Base-by-base conservation (phyloP, 2,329 filamentous ascomycete genomes). In the Fusarium sp. region DNA sequence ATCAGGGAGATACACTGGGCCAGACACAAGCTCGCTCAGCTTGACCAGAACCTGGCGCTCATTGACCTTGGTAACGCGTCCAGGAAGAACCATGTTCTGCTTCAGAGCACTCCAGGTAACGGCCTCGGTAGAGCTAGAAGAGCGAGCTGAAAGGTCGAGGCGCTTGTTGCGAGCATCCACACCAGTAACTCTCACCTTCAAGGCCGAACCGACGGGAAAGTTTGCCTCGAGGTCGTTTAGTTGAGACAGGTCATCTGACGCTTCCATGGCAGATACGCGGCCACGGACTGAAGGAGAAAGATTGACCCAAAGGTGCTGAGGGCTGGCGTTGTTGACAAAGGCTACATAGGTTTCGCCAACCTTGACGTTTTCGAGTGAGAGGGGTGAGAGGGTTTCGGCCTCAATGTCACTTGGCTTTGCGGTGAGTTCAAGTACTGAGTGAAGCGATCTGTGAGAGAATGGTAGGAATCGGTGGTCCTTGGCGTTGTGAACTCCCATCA, bases 401-500 rank as follows among this genome's bases (percentile, higher is more conserved):
- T 87, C 81, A 36, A 88, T 74, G 55, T 90, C 84, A 53, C 85
- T 89, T 31, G 86, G 83, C 77, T 93, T 97, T 4, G 90, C 85
- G 4, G 93, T 95, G 48, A 98, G 83, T 74, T 99, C 95, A 56
- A 94, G 90, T 2, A 97, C 89, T 0, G 89, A 88, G 74, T 93
- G 93, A 52, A 87, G 88, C 43, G 88, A 87, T 49, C 93, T 86
- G 76, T 98, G 94, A 33, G 90, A 91, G 69, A 99, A 91, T 3
- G 95, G 93, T 37, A 99, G 81, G 78, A 97, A 99, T 41, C 90
- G 88, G 76, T 97, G 92, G 68, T 92, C 96, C 65, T 90, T 88
- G 45, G 93, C 91, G 76, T 97, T 93, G 72, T 98, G 94, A 29
- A 96, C 83, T 61, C 93, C 94, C 32, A 98, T 81, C 33, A 97